phyloP scores from a whole-genome alignment of 225 moss, liverwort and hornwort genomes.

The Pseudoscleropodium purum region DNA sequence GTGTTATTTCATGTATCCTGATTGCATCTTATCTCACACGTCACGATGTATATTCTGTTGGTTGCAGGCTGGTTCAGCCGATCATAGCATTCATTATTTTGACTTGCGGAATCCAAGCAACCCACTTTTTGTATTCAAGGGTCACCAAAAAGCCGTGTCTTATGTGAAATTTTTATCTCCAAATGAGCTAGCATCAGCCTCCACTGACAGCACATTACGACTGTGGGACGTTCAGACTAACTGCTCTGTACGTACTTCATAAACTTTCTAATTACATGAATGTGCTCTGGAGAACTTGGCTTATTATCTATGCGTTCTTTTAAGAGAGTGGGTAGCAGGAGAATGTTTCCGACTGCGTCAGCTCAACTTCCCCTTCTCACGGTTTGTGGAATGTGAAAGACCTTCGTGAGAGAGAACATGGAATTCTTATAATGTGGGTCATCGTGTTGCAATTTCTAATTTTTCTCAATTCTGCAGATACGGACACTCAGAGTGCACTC shows the following conservation, averaged over 20 bases:
- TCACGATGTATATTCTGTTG: background rate
- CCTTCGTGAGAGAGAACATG: background rate
- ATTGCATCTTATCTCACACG: background rate
- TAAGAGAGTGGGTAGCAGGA: background rate
- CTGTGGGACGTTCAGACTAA: slow-evolving; percentile 88
- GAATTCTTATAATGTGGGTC: background rate
- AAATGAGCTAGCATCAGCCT: slow-evolving; percentile 86
- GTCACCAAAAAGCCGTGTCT: slow-evolving; percentile 83
- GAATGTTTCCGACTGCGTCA: background rate
- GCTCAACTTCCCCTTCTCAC: background rate
- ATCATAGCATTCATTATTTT: slow-evolving; percentile 77
- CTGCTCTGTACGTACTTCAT: slow-evolving; percentile 33
- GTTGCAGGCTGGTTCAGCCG: slow-evolving; percentile 88
- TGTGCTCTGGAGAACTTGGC: background rate
- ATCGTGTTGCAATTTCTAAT: background rate
- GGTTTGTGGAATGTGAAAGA: background rate
- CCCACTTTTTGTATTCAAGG: slow-evolving; percentile 67
- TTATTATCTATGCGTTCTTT: background rate
- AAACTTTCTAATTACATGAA: background rate
- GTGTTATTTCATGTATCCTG: background rate
- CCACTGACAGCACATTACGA: slow-evolving; percentile 88
- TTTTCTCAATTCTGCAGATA: slow-evolving; percentile 36
- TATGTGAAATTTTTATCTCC: slow-evolving; percentile 92
- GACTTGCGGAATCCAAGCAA: slow-evolving; percentile 60
- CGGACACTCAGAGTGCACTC: slow-evolving; percentile 75